phyloP scores from a whole-genome alignment of 2,329 filamentous ascomycete genomes.

The Xylariaceae sp. region DNA sequence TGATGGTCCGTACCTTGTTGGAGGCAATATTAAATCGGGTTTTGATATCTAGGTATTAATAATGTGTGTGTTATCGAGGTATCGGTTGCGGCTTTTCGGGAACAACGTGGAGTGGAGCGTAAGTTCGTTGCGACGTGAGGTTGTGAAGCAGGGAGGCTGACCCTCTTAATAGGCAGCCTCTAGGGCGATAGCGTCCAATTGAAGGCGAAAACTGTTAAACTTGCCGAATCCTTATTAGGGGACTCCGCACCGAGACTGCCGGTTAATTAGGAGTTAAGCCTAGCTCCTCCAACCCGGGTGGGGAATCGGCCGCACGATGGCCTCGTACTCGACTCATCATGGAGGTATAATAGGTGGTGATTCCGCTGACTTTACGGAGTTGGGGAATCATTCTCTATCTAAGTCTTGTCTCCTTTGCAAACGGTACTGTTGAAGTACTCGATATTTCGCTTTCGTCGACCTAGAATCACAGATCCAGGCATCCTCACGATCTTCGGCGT shows the following conservation, averaged over 20 bases:
- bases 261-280: background rate
- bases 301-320: background rate
- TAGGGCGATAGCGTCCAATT: slow-evolving; percentile 2
- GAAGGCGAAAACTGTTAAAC: slow-evolving; percentile 6
- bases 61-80: background rate
- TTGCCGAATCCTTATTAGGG: slow-evolving; percentile 12
- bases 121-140: background rate
- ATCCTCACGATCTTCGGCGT: too few relatives aligned
- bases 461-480: background rate
- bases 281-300: slow-evolving; percentile 2
- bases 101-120: background rate
- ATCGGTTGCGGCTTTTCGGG: background rate
- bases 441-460: background rate
- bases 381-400: background rate
- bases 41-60: background rate
- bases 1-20: slow-evolving; percentile 17
- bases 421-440: background rate
- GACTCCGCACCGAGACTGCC: slow-evolving; percentile 10
- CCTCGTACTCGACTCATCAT: background rate
- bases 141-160: background rate
- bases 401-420: background rate
- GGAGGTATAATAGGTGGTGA: background rate
- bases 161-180: background rate
- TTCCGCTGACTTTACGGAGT: background rate
- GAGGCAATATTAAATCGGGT: background rate